These are phyloP conservation scores for Suillus cothurnatus DNA, from an alignment of 768 basidiomycete genomes.

Conservation along the genomic window DNA sequence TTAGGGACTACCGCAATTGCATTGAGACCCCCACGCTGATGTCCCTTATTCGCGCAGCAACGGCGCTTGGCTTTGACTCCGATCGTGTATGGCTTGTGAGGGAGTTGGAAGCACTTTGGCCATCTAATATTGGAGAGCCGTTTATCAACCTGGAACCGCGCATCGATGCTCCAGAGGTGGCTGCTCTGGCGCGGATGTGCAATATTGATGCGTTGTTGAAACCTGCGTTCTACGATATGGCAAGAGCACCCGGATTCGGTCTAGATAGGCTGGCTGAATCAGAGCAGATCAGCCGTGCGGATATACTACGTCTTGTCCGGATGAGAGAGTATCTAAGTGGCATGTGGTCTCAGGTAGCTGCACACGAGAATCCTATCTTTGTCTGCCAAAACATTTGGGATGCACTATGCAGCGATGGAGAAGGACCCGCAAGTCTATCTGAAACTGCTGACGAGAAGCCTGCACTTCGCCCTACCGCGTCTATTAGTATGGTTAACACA, in stretches of 20 bases:
- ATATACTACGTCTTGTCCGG: conserved; percentile 12
- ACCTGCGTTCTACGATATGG: conserved; percentile 43
- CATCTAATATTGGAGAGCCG: conserved; percentile 22
- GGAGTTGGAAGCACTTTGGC: conserved; percentile 34
- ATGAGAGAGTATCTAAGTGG: conserved; percentile 24
- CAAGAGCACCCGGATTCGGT: conserved; percentile 25
- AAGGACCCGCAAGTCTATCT: background rate
- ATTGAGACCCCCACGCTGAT: conserved; percentile 34
- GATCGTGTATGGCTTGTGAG: conserved; percentile 31
- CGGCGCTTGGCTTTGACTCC: conserved; percentile 32
- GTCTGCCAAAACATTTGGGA: background rate
- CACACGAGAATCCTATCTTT: conserved; percentile 1
- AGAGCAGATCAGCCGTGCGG: background rate
- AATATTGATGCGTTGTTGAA: conserved; percentile 32
- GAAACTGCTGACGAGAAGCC: background rate
- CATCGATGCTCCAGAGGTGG: conserved; percentile 31
- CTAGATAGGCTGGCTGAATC: background rate
- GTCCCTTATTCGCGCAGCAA: conserved; percentile 38
- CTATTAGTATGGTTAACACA: background rate
- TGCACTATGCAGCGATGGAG: background rate
- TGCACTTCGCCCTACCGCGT: background rate
- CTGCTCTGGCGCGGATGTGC: conserved; percentile 33
- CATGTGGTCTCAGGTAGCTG: conserved; percentile 21
- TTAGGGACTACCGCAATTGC: conserved; percentile 25
- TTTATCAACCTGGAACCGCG: background rate